These are phyloP conservation scores for sweet orange (Citrus sinensis) DNA, from an alignment of 345 rosid species.

Conservation along the genomic window DVS_A1.0 CM039169.1:3275501-3276000, in stretches of 20 bases:
- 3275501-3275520: neutral
- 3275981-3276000: constrained; percentile 60
- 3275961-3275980: constrained; percentile 55
- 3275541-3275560: neutral
- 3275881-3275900: constrained; percentile 48
- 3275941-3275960: constrained; percentile 70
- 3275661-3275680: constrained; percentile 3
- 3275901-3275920: constrained; percentile 67
- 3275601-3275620: constrained; percentile 11
- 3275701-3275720: constrained; percentile 60
- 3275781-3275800: constrained; percentile 76
- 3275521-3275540: neutral
- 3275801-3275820: constrained; percentile 76
- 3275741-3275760: constrained; percentile 76
- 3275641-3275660: constrained; percentile 12
- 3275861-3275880: constrained; percentile 57
- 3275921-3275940: constrained; percentile 84
- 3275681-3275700: constrained; percentile 43
- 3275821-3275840: constrained; percentile 52
- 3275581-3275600: neutral
- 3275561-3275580: no score
- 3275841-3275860: constrained; percentile 45
- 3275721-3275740: constrained; percentile 59
- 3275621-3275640: neutral
- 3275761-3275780: constrained; percentile 79